Evolutionary conservation across 2,329 filamentous ascomycete species (phyloP).

Genomic region (Cercospora brassicicola): DNA sequence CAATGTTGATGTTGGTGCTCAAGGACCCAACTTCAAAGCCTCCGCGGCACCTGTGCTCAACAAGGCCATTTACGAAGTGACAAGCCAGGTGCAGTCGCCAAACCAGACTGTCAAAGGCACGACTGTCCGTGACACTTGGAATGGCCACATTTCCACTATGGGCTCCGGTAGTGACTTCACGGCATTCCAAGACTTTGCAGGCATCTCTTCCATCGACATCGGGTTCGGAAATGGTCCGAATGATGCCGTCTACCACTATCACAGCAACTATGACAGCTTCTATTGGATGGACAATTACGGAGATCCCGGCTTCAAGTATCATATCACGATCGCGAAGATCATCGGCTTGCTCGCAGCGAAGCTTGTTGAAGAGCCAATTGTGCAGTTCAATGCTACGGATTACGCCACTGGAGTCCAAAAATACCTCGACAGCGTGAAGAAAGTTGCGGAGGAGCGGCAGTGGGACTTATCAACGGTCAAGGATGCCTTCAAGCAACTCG

Average conservation of each 20-base stretch:
- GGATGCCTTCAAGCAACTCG: conserved; percentile 47
- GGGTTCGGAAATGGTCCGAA: conserved; percentile 43
- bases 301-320: conserved; percentile 63
- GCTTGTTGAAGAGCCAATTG: conserved; percentile 49
- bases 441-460: conserved; percentile 31
- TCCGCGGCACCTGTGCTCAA: conserved; percentile 75
- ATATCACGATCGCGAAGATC: conserved; percentile 52
- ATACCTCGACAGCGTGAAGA: conserved; percentile 47
- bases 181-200: conserved; percentile 55
- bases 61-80: conserved; percentile 67
- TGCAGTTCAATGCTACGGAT: conserved; percentile 50
- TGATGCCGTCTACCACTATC: conserved; percentile 69
- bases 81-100: conserved; percentile 60
- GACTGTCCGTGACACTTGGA: conserved; percentile 65
- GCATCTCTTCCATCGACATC: conserved; percentile 51
- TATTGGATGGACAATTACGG: conserved; percentile 80
- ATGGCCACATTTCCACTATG: conserved; percentile 57
- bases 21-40: conserved; percentile 63
- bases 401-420: conserved; percentile 46
- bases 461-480: conserved; percentile 28
- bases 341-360: conserved; percentile 50
- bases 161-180: conserved; percentile 55
- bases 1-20: conserved; percentile 76
- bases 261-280: conserved; percentile 81
- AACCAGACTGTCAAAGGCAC: conserved; percentile 72